Evolutionary conservation across 768 basidiomycete species (phyloP).

Genomic region (Lepiota venenata): DNA sequence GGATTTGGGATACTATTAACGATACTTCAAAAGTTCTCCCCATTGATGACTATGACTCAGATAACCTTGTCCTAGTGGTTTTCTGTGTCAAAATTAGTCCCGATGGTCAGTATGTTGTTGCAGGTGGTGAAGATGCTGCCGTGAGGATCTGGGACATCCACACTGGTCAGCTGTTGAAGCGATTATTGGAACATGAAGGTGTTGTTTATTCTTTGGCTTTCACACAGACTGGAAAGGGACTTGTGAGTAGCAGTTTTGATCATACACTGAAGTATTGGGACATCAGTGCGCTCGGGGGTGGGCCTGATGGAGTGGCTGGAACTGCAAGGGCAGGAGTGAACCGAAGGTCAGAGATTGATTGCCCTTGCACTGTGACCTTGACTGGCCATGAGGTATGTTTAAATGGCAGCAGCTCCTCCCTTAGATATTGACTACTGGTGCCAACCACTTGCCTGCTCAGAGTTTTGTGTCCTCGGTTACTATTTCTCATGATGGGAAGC

Average conservation of each 20-base stretch:
- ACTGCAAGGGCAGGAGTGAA: constrained; percentile 24
- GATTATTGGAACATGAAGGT: constrained; percentile 55
- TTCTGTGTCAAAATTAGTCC: constrained; percentile 76
- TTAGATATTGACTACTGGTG: constrained; percentile 35
- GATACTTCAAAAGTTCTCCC: constrained; percentile 33
- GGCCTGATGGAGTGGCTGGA: constrained; percentile 30
- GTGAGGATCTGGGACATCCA: constrained; percentile 76
- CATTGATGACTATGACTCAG: constrained; percentile 40
- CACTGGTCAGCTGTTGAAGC: constrained; percentile 60
- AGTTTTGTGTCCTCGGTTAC: constrained; percentile 38
- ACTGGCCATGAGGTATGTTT: constrained; percentile 74
- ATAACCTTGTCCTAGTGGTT: constrained; percentile 53
- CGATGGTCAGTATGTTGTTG: constrained; percentile 60
- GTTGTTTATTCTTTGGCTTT: constrained; percentile 86
- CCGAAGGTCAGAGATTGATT: constrained; percentile 52
- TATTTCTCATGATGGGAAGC: constrained; percentile 76
- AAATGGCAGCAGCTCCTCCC: constrained; percentile 26
- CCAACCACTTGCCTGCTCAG: constrained; percentile 38
- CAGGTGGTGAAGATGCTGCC: constrained; percentile 66
- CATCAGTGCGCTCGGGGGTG: constrained; percentile 69
- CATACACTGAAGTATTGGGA: constrained; percentile 86
- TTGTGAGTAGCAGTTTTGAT: constrained; percentile 87
- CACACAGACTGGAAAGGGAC: constrained; percentile 83
- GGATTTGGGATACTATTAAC: constrained; percentile 36
- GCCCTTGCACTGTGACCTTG: constrained; percentile 69